Base-by-base conservation (phyloP, 306 rosid genomes). In the Vicia villosa region DNA sequence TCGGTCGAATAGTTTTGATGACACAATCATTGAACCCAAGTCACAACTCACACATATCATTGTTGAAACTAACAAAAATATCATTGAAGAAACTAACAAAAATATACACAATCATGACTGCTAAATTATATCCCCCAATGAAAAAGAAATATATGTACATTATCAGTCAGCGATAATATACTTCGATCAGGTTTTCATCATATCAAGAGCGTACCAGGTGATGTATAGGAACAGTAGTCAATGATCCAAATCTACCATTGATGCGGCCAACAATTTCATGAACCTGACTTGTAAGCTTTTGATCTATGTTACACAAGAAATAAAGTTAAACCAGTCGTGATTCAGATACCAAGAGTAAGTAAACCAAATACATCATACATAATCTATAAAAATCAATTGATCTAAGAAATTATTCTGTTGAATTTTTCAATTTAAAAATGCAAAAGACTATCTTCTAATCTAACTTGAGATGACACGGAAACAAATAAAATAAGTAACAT, bases 201-300 rank as follows among this genome's bases (percentile, higher is more conserved):
- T 38, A 72, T 64, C 16, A 61, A 69, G 41, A 79, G 67, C 36
- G 83, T 93, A 94, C 98, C 87, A 94, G 83, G 78, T 94, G 98
- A 79, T 90, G 97, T 79, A 94, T 86, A 42, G 98, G 98, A 36
- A 94, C 97, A 40, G 90, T 86, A 78, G 89, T 88, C 21, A 94
- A 95, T 73, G 97, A 90, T 74, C 98, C 98, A 81, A 94, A 90
- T 80, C 96, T 86, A 30, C 98, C 97, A 80, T 94, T 94, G 70
- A 94, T 94, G 71, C 98, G 97, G 63, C 96, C 98, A n/a, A 94
- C 97, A 78, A 94, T 90, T 85, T 94, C 96, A 80, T 94, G 98
- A 86, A 94, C 97, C 80, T 90, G 98, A 70, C 97, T 90, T 10
- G 98, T 85, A 71, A 94, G 98, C 86, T 85, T 90, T 87, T 90